A percentile compares a stretch with the other conserved stretches of the same genome.
These are phyloP conservation scores for Besnoitia besnoiti DNA, from an alignment of 169 alveolate species.

Conservation along the genomic window DNA sequence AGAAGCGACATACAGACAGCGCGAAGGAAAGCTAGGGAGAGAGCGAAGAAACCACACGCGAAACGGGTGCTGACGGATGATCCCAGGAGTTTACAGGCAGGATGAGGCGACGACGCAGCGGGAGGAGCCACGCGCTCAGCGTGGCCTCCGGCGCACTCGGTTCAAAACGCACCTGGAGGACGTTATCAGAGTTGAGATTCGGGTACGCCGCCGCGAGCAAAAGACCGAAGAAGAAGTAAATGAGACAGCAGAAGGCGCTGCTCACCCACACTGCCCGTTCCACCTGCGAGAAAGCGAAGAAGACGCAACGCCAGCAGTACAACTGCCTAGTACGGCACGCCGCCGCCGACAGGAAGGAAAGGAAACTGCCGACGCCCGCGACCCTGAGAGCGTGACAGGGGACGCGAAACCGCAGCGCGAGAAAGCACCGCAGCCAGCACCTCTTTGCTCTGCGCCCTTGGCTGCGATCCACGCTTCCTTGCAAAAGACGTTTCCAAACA, in stretches of 20 bases:
- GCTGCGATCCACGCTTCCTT: no score
- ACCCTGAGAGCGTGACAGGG: background rate
- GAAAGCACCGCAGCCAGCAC: no score
- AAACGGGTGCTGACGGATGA: background rate
- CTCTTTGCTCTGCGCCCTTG: no score
- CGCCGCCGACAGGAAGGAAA: background rate
- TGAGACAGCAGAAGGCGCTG: slow-evolving; percentile 31
- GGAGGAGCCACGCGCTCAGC: background rate
- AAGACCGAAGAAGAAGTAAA: slow-evolving; percentile 54
- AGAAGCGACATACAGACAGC: background rate
- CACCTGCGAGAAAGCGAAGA: background rate
- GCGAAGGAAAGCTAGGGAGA: background rate
- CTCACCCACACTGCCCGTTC: slow-evolving; percentile 48
- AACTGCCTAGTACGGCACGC: background rate
- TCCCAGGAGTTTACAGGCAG: no score
- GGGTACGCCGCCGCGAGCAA: slow-evolving; percentile 53
- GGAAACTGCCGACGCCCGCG: background rate
- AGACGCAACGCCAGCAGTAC: background rate
- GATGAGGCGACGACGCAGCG: background rate
- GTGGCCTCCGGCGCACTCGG: no score
- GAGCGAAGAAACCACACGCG: background rate
- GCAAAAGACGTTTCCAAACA: no score
- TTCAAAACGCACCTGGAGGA: slow-evolving; percentile 51
- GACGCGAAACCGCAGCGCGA: background rate
- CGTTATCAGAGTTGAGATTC: slow-evolving; percentile 35